Conservation (phyloP, 768 basidiomycete species). For the Fomitopsis serialis region DNA sequence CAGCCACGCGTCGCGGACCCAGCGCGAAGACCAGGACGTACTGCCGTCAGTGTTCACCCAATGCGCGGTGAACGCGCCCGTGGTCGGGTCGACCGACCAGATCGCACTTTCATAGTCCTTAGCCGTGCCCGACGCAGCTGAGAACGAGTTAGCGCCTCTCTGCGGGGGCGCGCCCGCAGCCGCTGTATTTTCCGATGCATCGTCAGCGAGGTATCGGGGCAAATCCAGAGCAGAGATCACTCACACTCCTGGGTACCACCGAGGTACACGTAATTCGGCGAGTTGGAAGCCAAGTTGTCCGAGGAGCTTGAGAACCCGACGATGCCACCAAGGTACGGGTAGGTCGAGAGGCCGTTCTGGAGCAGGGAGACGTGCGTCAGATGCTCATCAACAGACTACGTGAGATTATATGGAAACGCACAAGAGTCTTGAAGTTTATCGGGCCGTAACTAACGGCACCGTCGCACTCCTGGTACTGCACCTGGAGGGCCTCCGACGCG, state of each 20-base stretch:
- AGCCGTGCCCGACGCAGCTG: conserved; percentile 5
- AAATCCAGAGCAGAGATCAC: background rate
- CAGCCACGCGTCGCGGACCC: too few species aligned
- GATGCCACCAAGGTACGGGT: conserved; percentile 9
- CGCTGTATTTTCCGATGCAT: background rate
- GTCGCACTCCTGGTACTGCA: conserved; percentile 6
- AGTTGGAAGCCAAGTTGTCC: conserved; percentile 6
- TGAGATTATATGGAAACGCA: background rate
- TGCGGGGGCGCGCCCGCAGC: conserved; percentile 6
- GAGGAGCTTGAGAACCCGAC: conserved; percentile 8
- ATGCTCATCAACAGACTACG: background rate
- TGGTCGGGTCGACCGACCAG: conserved; percentile 11
- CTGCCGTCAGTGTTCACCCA: conserved; percentile 19
- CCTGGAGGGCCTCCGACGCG: conserved; percentile 8
- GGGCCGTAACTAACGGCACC: background rate
- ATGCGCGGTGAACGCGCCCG: conserved; percentile 4
- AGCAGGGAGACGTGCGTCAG: background rate
- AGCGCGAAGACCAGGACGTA: too few species aligned
- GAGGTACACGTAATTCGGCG: conserved; percentile 12
- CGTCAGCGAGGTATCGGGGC: background rate
- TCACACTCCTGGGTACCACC: conserved; percentile 10
- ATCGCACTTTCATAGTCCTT: conserved; percentile 16
- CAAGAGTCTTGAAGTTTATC: conserved; percentile 11
- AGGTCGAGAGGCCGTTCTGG: conserved; percentile 6
- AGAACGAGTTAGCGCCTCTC: conserved; percentile 11